Evolutionary conservation across 2,329 filamentous ascomycete genomes (phyloP).

Genomic region (Rhynchosporium graminicola): DNA sequence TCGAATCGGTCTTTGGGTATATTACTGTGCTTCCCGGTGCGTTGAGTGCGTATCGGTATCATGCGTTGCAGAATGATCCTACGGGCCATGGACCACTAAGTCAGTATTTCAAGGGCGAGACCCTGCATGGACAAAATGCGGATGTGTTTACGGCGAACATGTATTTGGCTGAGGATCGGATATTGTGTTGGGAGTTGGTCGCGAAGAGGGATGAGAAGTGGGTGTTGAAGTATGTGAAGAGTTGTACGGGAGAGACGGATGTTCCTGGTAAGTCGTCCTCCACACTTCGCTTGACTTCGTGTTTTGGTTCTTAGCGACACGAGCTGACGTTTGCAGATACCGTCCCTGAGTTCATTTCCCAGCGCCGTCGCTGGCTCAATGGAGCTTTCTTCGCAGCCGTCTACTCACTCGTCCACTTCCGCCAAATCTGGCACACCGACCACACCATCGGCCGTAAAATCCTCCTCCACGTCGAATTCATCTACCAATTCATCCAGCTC

Average conservation of each 20-base stretch:
- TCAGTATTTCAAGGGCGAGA: constrained; percentile 99
- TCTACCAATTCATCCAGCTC: constrained; percentile 91
- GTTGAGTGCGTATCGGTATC: constrained; percentile 91
- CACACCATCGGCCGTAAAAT: constrained; percentile 88
- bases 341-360: constrained; percentile 95
- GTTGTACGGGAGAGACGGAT: constrained; percentile 95
- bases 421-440: constrained; percentile 89
- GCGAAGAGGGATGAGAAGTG: constrained; percentile 93
- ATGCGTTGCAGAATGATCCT: constrained; percentile 94
- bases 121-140: constrained; percentile 90
- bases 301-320: neutral
- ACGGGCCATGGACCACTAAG: constrained; percentile 93
- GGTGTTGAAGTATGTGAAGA: constrained; percentile 98
- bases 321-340: constrained; percentile 58
- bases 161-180: constrained; percentile 88
- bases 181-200: constrained; percentile 91
- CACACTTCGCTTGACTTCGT: neutral
- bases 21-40: constrained; percentile 96
- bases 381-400: constrained; percentile 98
- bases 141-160: constrained; percentile 98
- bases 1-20: constrained; percentile 97
- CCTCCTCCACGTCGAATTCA: constrained; percentile 88
- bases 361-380: constrained; percentile 95
- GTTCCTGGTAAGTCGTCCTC: constrained; percentile 75
- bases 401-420: constrained; percentile 94